Evolutionary conservation across 2,329 filamentous ascomycete genomes (phyloP), one percentile per base, ranked within the genome.

Genomic region (Colletotrichum lindemuthianum): DNA sequence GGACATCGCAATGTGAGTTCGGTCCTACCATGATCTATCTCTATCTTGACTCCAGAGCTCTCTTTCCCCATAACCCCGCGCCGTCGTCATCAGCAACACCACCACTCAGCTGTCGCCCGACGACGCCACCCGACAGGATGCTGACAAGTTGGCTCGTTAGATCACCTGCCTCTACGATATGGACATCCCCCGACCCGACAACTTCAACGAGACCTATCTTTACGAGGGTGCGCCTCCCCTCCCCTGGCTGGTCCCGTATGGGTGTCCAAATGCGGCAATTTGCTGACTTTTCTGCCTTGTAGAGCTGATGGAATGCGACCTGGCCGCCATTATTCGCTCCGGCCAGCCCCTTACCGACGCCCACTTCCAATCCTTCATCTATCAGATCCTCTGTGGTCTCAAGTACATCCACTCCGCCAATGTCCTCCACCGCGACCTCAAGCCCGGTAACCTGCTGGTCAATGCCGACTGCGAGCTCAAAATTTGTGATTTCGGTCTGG

Each of bases 341-440:
- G 96, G 96, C 67, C 96, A 99, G 78, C 94, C 96, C 51, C 85
- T 99, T 76, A 99, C 96, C 74, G 96, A 99, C 76, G 96, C 96
- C 59, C 96, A 99, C 80, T 99, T 99, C 84, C 96, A 99, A 81
- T 98, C 96, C 56, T 99, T 99, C 82, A 97, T 99, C 81, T 99
- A 99, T 84, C 96, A 99, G 85, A 99, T 99, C 71, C 90, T 99
- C 6, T 98, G 96, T 77, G 96, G 96, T 69, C 86, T 99, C 72
- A 99, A 99, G 84, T 99, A 98, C 80, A 98, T 99, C 70, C 96
- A 99, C 84, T 98, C 95, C 24, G 96, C 96, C 71, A 98, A 98
- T 74, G 96, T 99, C 56, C 85, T 99, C 70, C 96, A 99, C 78
- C 91, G 96, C 77, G 96, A 99, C 78, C 81, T 99, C 75, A 99